phyloP scores from a whole-genome alignment of 208 protist genomes.

The Phytomonas sp. region DNA sequence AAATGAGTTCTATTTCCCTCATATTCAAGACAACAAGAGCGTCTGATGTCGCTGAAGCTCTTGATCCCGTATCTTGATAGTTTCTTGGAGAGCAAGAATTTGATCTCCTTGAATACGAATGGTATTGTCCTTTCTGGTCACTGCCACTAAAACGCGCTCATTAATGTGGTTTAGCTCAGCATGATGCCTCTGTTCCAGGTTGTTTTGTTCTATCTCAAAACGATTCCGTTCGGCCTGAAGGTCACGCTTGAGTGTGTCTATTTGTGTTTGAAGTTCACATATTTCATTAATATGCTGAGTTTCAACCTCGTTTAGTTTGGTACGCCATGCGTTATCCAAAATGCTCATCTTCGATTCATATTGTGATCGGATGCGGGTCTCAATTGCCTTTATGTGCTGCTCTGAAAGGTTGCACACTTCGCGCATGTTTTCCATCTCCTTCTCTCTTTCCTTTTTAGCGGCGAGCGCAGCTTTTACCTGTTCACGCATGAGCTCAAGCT shows the following conservation, averaged over 20 bases:
- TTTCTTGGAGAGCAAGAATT: constrained; percentile 60
- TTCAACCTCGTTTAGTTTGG: constrained; percentile 52
- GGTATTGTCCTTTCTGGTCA: constrained; percentile 72
- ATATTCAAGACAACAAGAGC: constrained; percentile 25
- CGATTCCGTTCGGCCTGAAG: constrained; percentile 24
- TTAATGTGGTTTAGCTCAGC: constrained; percentile 74
- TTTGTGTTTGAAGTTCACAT: constrained; percentile 35
- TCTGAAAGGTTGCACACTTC: constrained; percentile 30
- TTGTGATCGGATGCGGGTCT: constrained; percentile 41
- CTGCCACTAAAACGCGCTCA: constrained; percentile 66
- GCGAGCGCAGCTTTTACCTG: constrained; percentile 44
- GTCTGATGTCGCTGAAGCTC: constrained; percentile 59
- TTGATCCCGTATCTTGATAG: constrained; percentile 55
- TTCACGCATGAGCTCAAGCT: constrained; percentile 54
- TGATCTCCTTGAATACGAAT: constrained; percentile 57
- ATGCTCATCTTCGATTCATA: constrained; percentile 40
- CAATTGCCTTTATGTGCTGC: constrained; percentile 43
- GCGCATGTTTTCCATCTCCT: constrained; percentile 36
- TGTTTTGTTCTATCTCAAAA: constrained; percentile 39
- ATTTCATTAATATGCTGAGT: constrained; percentile 47
- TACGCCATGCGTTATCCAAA: constrained; percentile 62
- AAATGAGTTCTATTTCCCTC: background rate
- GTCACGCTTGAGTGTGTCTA: constrained; percentile 27
- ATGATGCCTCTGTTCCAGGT: constrained; percentile 68
- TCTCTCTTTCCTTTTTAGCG: constrained; percentile 24